Conservation (phyloP, 768 basidiomycete species). For the Pisolithus marmoratus region DNA sequence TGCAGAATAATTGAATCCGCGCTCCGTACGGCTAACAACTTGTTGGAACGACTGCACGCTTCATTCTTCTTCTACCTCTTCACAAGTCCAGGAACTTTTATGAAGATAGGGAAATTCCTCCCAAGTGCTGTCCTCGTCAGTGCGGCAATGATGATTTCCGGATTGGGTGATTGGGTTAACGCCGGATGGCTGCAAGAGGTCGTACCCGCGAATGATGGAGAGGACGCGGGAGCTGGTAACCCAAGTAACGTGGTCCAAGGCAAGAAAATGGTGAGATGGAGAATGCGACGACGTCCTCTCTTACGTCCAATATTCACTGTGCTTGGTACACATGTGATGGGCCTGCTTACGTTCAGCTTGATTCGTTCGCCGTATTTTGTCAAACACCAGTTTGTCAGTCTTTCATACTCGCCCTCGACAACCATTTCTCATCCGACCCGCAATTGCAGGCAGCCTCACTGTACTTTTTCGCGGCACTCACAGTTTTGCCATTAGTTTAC, state of each 20-base stretch:
- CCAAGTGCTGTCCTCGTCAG: slow-evolving; percentile 84
- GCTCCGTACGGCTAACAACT: slow-evolving; percentile 86
- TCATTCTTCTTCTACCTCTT: slow-evolving; percentile 95
- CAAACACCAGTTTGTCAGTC: slow-evolving; percentile 36
- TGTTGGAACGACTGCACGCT: slow-evolving; percentile 92
- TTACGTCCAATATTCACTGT: slow-evolving; percentile 49
- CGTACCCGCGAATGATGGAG: background rate
- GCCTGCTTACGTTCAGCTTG: slow-evolving; percentile 43
- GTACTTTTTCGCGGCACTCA: slow-evolving; percentile 25
- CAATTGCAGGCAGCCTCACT: slow-evolving; percentile 19
- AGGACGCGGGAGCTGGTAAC: slow-evolving; percentile 3
- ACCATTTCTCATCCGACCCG: background rate
- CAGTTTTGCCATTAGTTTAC: slow-evolving; percentile 28
- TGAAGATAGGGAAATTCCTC: slow-evolving; percentile 87
- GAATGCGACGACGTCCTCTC: slow-evolving; percentile 47
- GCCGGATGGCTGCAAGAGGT: slow-evolving; percentile 47
- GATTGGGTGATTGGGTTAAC: slow-evolving; percentile 67
- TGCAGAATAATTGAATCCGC: slow-evolving; percentile 79
- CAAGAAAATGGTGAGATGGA: slow-evolving; percentile 32
- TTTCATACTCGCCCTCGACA: background rate
- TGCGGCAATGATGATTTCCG: slow-evolving; percentile 79
- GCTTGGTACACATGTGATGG: slow-evolving; percentile 49
- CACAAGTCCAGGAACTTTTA: slow-evolving; percentile 52
- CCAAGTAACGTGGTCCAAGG: slow-evolving; percentile 11
- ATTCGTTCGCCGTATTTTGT: slow-evolving; percentile 44